Base-by-base conservation (phyloP, 2,329 filamentous ascomycete species). In the Monosporascus sp. region DNA sequence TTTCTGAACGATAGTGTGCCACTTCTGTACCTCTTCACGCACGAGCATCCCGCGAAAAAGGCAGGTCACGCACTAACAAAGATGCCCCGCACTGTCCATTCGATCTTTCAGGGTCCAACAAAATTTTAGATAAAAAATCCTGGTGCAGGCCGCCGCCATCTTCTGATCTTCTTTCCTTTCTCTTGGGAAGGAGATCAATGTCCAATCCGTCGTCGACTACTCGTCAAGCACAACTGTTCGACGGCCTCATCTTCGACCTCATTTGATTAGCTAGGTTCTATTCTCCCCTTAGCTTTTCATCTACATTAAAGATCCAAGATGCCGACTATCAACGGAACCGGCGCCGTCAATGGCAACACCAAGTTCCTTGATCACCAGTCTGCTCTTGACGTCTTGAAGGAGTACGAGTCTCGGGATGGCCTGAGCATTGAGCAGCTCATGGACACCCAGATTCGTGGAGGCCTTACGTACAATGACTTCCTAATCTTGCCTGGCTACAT, bases 381-480 rank as follows among this genome's bases (percentile, higher is more conserved):
- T 68, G 94, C 93, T 60, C 76, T 92, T 59, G 87, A 95, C 68
- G 76, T 92, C 62, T 82, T 97, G 71, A 82, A 88, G 72, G 84
- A 93, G 68, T 97, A 96, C 74, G 71, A 86, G 61, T 80, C 81
- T 70, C 80, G 78, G 64, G 94, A 99, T 84, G 94, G 94, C 55
- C 87, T 99, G 65, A 85, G 91, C 70, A 84, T 95, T 67, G 79
- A 91, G 68, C 86, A 91, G 60, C 81, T 99, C 65, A 85, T 97
- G 72, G 89, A 99, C 78, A 92, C 93, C 62, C 88, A 88, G 77
- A 88, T 87, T 74, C 89, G 92, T 68, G 94, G 94, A 58, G 94
- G 94, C 67, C 81, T 99, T 68, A 97, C 93, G 55, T 99, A 97
- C 82, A 99, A 99, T 75, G 94, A 99, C 76, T 99, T 99, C 79